Percentiles rank a stretch among this genome's conserved stretches.
phyloP scores from a whole-genome alignment of 768 basidiomycete genomes.

The Trametes cinnabarina region DNA sequence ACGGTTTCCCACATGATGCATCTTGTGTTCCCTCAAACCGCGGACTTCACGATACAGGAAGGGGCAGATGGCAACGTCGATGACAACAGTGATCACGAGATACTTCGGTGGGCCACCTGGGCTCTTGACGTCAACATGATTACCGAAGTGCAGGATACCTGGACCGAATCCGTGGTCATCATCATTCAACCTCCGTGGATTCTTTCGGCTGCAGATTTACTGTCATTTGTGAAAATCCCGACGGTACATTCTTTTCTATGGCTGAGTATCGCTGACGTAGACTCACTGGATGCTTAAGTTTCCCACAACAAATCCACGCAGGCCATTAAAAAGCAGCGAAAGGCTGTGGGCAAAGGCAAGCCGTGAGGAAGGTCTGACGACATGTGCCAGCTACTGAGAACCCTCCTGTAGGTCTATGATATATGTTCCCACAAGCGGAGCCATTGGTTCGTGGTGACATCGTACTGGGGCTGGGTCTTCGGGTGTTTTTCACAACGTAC shows the following conservation, averaged over 20 bases:
- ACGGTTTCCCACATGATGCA: constrained; percentile 45
- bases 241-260: constrained; percentile 18
- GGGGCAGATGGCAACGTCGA: constrained; percentile 22
- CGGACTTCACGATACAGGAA: constrained; percentile 31
- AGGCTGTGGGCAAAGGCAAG: constrained; percentile 32
- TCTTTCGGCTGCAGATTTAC: constrained; percentile 33
- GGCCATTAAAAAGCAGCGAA: constrained; percentile 11
- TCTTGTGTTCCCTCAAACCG: constrained; percentile 30
- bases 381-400: not conserved
- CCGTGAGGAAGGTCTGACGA: not conserved
- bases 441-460: constrained; percentile 43
- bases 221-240: constrained; percentile 26
- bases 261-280: constrained; percentile 15
- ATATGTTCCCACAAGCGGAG: constrained; percentile 35
- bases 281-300: not conserved
- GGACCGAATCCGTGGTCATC: constrained; percentile 26
- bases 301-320: not conserved
- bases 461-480: constrained; percentile 43
- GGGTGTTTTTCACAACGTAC: constrained; percentile 41
- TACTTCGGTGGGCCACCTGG: constrained; percentile 23
- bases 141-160: constrained; percentile 8
- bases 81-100: constrained; percentile 19
- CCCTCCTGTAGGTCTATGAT: constrained; percentile 38
- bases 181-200: constrained; percentile 43
- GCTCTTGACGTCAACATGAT: not conserved